These are phyloP conservation scores for Mucor indicus DNA, from an alignment of 371 early-diverging fungal species.

Conservation along the genomic window DNA sequence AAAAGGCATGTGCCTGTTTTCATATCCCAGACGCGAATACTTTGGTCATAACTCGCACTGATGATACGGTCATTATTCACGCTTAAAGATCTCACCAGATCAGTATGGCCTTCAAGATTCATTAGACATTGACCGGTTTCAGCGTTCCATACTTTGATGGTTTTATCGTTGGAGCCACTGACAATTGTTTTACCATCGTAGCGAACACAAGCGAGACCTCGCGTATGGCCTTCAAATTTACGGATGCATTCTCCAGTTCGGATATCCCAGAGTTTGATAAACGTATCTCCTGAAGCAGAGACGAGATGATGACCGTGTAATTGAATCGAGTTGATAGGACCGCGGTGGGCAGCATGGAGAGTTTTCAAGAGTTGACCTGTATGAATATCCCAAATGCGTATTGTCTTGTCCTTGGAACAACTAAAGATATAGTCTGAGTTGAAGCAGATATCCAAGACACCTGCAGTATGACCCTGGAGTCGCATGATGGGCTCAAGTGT, in stretches of 20 bases:
- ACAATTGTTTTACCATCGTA: conserved; percentile 88
- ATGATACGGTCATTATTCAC: conserved; percentile 57
- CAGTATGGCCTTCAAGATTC: conserved; percentile 77
- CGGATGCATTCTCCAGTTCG: conserved; percentile 64
- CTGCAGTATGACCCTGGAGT: conserved; percentile 70
- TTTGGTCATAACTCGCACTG: conserved; percentile 83
- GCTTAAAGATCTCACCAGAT: conserved; percentile 90
- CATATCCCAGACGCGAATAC: conserved; percentile 94
- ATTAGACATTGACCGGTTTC: conserved; percentile 71
- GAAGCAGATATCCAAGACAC: conserved; percentile 82
- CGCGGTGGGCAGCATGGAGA: conserved; percentile 78
- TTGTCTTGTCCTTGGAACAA: conserved; percentile 92
- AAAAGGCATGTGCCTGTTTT: conserved; percentile 42
- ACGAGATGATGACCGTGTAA: conserved; percentile 66
- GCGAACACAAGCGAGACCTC: conserved; percentile 94
- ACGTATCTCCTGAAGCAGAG: conserved; percentile 86
- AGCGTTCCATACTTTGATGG: conserved; percentile 94
- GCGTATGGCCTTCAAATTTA: conserved; percentile 69
- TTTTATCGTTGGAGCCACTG: conserved; percentile 93
- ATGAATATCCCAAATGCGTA: conserved; percentile 80
- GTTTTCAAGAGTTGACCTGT: conserved; percentile 59
- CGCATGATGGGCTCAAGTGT: conserved; percentile 42
- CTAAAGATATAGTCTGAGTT: conserved; percentile 73
- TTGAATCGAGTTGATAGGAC: conserved; percentile 90
- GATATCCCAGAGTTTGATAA: conserved; percentile 89